These are phyloP conservation scores for Cladophialophora immunda DNA, from an alignment of 2,329 filamentous ascomycete genomes.

Conservation along the genomic window DNA sequence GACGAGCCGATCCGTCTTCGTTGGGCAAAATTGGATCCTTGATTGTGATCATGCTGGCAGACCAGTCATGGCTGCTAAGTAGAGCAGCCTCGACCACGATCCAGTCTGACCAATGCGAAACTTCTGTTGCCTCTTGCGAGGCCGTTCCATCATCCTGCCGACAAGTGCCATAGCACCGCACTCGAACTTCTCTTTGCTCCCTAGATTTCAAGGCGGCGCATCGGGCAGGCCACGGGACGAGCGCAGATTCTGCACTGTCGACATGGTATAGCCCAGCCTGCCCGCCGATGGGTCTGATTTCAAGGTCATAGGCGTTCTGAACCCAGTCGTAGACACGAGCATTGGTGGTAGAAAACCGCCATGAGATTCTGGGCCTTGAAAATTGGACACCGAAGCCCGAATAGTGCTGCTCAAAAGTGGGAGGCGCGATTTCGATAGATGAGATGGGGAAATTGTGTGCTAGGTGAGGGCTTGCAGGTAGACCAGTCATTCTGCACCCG, in stretches of 20 bases:
- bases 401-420: conserved; percentile 31
- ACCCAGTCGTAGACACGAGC: conserved; percentile 38
- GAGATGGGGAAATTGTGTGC: background rate
- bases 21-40: conserved; percentile 35
- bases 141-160: background rate
- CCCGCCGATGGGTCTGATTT: conserved; percentile 26
- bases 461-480: background rate
- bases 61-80: conserved; percentile 47
- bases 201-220: background rate
- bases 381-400: conserved; percentile 42
- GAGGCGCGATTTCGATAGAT: background rate
- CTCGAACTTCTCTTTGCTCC: conserved; percentile 6
- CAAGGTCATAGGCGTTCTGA: conserved; percentile 44
- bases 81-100: conserved; percentile 47
- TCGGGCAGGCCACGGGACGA: conserved; percentile 43
- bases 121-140: background rate
- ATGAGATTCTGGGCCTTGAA: conserved; percentile 43
- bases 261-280: conserved; percentile 33
- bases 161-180: conserved; percentile 14
- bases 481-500: background rate
- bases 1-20: conserved; percentile 42
- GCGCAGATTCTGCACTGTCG: conserved; percentile 36
- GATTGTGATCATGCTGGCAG: conserved; percentile 35
- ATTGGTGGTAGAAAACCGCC: conserved; percentile 37
- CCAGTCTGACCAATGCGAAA: conserved; percentile 3